Percentiles rank a stretch among this genome's conserved stretches.
Conservation (phyloP, 345 rosid species). For the Gossypium raimondii region DNA sequence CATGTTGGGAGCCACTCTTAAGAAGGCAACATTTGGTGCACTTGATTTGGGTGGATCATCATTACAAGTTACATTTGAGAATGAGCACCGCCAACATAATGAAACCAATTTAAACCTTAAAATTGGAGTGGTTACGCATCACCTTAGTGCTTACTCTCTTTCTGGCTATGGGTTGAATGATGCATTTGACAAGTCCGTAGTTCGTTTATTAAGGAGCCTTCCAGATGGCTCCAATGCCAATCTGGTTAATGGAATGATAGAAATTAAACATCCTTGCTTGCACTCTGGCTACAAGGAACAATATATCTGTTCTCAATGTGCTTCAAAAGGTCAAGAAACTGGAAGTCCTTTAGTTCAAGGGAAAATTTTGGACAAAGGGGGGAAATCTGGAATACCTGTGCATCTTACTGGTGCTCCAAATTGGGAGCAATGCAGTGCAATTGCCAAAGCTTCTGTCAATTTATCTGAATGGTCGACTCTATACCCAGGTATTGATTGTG, state of each 20-base stretch:
- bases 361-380: conserved; percentile 37
- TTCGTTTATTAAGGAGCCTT: conserved; percentile 45
- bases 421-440: conserved; percentile 75
- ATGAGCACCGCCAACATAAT: conserved; percentile 46
- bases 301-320: conserved; percentile 72
- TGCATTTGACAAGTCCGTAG: conserved; percentile 91
- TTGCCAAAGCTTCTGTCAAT: conserved; percentile 79
- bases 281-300: conserved; percentile 73
- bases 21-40: conserved; percentile 83
- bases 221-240: conserved; percentile 40
- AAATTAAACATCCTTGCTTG: conserved; percentile 87
- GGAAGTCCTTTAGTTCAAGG: conserved; percentile 40
- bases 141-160: conserved; percentile 91
- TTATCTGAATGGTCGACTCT: conserved; percentile 80
- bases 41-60: conserved; percentile 99
- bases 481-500: conserved; percentile 69
- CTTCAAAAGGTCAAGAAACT: conserved; percentile 37
- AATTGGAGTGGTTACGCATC: conserved; percentile 74
- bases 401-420: conserved; percentile 81
- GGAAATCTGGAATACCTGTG: conserved; percentile 58
- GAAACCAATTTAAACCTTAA: conserved; percentile 65
- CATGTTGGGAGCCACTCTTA: conserved; percentile 61
- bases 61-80: conserved; percentile 97
- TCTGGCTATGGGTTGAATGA: conserved; percentile 97
- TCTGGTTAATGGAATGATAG: conserved; percentile 48